Evolutionary conservation across 2,329 filamentous ascomycete genomes (phyloP).

Genomic region (Aspergillus tamarii): DNA sequence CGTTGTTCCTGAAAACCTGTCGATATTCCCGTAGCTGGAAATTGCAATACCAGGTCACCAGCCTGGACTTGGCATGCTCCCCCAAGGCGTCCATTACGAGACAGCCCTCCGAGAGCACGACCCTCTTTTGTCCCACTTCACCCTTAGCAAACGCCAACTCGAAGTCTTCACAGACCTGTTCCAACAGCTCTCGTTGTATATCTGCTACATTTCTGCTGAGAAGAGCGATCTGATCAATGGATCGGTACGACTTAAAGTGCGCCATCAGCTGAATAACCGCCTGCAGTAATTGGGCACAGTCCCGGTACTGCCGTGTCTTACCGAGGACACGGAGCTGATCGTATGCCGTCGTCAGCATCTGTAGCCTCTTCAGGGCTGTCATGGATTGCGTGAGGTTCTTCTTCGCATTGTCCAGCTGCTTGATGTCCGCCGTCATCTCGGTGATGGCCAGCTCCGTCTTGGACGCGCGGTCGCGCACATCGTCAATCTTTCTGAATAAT

Average conservation of each 20-base stretch:
- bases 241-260: conserved; percentile 97
- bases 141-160: conserved; percentile 91
- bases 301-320: conserved; percentile 85
- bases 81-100: conserved; percentile 93
- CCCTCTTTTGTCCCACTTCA: conserved; percentile 72
- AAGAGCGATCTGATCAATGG: conserved; percentile 95
- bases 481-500: conserved; percentile 93
- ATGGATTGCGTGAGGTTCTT: conserved; percentile 95
- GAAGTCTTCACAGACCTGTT: conserved; percentile 99
- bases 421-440: conserved; percentile 98
- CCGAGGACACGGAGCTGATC: conserved; percentile 86
- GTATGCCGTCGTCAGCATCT: conserved; percentile 99
- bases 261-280: conserved; percentile 97
- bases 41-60: conserved; percentile 98
- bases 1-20: conserved; percentile 92
- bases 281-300: conserved; percentile 90
- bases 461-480: conserved; percentile 82
- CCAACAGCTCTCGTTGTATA: conserved; percentile 85
- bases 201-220: conserved; percentile 91
- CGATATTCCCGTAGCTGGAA: conserved; percentile 94
- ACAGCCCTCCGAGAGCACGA: conserved; percentile 81
- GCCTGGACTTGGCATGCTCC: conserved; percentile 76
- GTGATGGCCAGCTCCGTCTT: conserved; percentile 95
- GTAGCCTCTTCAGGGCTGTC: conserved; percentile 93
- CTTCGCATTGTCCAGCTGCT: conserved; percentile 94